Base-by-base conservation (phyloP, 1,284 basidiomycete species). In the Takashimella koratensis region DNA sequence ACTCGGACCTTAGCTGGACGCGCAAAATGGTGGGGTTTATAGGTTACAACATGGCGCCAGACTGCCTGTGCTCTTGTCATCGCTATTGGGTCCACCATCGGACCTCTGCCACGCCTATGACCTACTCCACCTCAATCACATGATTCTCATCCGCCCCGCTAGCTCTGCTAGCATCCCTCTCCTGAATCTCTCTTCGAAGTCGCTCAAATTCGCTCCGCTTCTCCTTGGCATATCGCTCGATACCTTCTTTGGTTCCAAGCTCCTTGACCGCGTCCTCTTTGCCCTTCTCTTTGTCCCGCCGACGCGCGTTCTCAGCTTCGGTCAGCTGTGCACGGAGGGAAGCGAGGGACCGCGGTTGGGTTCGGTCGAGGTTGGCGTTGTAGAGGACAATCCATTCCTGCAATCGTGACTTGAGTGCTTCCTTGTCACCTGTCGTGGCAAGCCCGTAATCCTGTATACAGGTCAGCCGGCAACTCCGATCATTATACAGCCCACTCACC, bases 361-460 rank as follows among this genome's bases (percentile, higher is more conserved):
- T 68, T 2, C 68, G 69, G 54, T 76, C 74, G 45, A 76, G 66
- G 58, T 76, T 76, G 4, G 75, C 61, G 52, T 76, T 76, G 64
- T 58, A 74, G 22, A 75, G 59, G 16, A 74, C 62, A 11, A 72
- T 75, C 73, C 73, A 76, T 50, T 75, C 65, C 54, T 73, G 70
- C 5, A 74, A 55, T 5, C 75, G 65, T 3, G 57, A 39, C 23
- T 64, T 58, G 16, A 76, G 64, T 0, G 59, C 40, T 1, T 51
- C 26, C 39, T 71, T 70, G 51, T 76, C 75, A 23, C 75, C 75
- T 1, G 55, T 50, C 0, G 70, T 72, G 2, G 68, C 56, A 2
- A 75, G 58, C 1, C 65, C 64, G 53, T 75, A 63, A 43, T 68
- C 63, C 65, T 74, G 53, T 13, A 51, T n/a, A 24, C 24, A 16